A percentile compares a stretch with the other conserved stretches of the same genome.
phyloP scores from a whole-genome alignment of 257 asterid genomes.

The Solanum gracilifrons region DNA sequence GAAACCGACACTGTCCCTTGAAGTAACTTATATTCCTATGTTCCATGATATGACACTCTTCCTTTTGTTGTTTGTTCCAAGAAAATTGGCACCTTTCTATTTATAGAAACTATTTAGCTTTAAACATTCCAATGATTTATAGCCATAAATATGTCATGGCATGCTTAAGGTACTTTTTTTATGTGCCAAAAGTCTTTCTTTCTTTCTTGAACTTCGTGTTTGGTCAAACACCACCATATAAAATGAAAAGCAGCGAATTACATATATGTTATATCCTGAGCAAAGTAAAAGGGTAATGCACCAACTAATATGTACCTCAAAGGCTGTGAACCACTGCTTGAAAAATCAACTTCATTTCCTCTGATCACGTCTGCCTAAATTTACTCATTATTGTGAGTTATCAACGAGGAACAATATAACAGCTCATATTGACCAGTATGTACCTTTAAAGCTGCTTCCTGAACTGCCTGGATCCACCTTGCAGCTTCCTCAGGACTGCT shows the following conservation, averaged over 20 bases:
- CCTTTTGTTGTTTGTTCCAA: not conserved
- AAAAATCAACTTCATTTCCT: conserved; percentile 25
- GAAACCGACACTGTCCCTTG: not conserved
- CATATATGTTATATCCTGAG: not conserved
- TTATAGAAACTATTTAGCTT: not conserved
- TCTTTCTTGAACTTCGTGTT: not conserved
- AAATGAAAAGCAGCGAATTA: not conserved
- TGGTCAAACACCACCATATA: not conserved
- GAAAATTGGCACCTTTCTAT: not conserved
- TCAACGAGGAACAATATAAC: conserved; percentile 29
- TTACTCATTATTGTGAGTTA: conserved; percentile 21
- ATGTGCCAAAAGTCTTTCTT: not conserved
- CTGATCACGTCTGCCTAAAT: conserved; percentile 64
- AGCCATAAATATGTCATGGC: not conserved
- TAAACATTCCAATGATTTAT: not conserved
- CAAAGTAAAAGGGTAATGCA: not conserved
- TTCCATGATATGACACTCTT: not conserved
- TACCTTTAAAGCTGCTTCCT: conserved; percentile 89
- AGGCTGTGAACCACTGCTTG: conserved; percentile 35
- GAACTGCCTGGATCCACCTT: conserved; percentile 86
- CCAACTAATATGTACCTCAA: conserved; percentile 39
- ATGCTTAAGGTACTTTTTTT: not conserved
- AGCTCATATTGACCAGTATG: conserved; percentile 8
- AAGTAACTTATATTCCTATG: not conserved
- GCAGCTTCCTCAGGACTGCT: conserved; percentile 97